phyloP scores from a whole-genome alignment of 331 rosid species.

The Malus hybrid region DNA sequence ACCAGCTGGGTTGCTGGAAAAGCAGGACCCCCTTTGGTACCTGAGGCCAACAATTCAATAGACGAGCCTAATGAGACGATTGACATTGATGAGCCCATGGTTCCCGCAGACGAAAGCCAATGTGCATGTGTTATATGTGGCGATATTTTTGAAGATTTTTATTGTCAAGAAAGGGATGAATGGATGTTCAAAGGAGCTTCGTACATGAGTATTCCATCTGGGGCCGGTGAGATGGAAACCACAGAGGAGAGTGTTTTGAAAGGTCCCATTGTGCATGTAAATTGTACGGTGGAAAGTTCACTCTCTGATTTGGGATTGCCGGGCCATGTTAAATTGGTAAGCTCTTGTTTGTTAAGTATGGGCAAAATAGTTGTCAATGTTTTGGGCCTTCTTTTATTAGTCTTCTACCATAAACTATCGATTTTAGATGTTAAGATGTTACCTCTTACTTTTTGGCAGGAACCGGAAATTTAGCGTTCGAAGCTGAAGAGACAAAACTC shows the following conservation, averaged over 20 bases:
- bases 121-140: slow-evolving; percentile 83
- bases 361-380: not conserved
- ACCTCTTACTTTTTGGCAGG: slow-evolving; percentile 39
- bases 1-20: slow-evolving; percentile 52
- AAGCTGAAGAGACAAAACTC: not conserved
- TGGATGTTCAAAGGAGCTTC: slow-evolving; percentile 93
- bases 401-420: not conserved
- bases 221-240: slow-evolving; percentile 28
- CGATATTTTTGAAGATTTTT: slow-evolving; percentile 78
- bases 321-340: slow-evolving; percentile 42
- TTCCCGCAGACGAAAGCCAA: slow-evolving; percentile 76
- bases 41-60: slow-evolving; percentile 21
- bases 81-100: slow-evolving; percentile 41
- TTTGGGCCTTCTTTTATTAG: not conserved
- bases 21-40: slow-evolving; percentile 27
- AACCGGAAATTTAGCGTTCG: slow-evolving; percentile 27
- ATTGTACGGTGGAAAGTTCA: slow-evolving; percentile 57
- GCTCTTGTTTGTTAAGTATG: slow-evolving; percentile 1
- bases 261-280: slow-evolving; percentile 76
- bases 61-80: slow-evolving; percentile 13
- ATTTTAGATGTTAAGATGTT: not conserved
- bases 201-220: slow-evolving; percentile 36
- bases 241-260: slow-evolving; percentile 13
- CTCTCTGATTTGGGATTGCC: slow-evolving; percentile 33
- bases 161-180: slow-evolving; percentile 56